Evolutionary conservation across 345 rosid genomes (phyloP), one percentile per base, ranked within the genome.

Genomic region (Eucalyptus caleyi): DNA sequence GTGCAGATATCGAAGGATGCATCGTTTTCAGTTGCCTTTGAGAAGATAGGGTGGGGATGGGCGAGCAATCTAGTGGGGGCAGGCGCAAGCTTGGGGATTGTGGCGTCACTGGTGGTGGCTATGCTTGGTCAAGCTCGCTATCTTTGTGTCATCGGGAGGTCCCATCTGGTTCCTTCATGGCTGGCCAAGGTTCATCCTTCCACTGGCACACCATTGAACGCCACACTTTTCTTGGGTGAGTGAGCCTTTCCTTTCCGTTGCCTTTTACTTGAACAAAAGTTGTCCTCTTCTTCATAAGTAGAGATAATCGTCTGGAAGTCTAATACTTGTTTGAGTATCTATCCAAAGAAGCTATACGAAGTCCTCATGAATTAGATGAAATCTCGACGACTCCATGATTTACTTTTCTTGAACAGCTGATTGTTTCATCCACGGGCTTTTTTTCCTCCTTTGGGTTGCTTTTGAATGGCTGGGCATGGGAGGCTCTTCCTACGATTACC

Each of bases 101-200:
- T 96, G 65, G 99, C 99, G 65, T 97, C 99, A 40, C 96, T 97
- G 7, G 89, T 97, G 93, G 99, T 97, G 30, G 99, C 99, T 37
- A 97, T 97, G 99, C 91, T 97, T 90, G 99, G 99, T 44, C 99
- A 97, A 92, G 97, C 99, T n/a, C 93, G 99, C 91, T 96, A 97
- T 93, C 97, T 97, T 44, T 97, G 99, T 93, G 99, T 97, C 54
- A 93, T 97, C 59, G 98, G 95, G 65, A 95, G 99, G 94, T 96
- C 99, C 45, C 90, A 97, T 88, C 92, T 97, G 16, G 99, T 95
- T 88, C 99, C 99, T 47, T 94, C 93, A 60, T 97, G 99, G 96
- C 92, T 97, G 77, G 97, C 99, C 88, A 96, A 94, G 95, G 99
- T 97, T 69, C 95, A 96, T 93, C 98, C 99, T 93, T 94, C 99